Evolutionary conservation across 352 stramenopile species (phyloP).

Genomic region (Phytopythium oedochilum): DNA sequence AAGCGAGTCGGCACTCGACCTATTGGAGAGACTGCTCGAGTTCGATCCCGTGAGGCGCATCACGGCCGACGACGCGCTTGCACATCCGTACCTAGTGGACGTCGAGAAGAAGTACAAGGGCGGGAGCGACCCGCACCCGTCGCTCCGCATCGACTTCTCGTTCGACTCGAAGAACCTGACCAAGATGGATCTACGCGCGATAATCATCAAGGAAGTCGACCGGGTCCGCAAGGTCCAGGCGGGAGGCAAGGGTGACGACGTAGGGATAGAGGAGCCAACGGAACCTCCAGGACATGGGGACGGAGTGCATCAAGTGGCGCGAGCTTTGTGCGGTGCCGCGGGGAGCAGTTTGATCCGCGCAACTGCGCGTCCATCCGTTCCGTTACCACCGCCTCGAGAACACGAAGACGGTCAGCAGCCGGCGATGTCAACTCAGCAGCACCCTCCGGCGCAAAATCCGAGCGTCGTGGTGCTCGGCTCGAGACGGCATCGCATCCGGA

Average conservation of each 20-base stretch:
- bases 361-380: constrained; percentile 8
- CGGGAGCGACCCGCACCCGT: constrained; percentile 26
- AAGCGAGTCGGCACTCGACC: constrained; percentile 45
- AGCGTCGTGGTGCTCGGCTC: constrained; percentile 34
- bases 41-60: constrained; percentile 61
- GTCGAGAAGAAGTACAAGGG: constrained; percentile 65
- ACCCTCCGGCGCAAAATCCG: constrained; percentile 1
- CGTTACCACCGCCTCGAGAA: constrained; percentile 7
- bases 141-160: constrained; percentile 48
- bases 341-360: constrained; percentile 36
- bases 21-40: constrained; percentile 58
- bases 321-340: constrained; percentile 5
- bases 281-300: background rate
- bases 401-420: constrained; percentile 11
- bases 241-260: background rate
- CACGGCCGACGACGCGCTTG: constrained; percentile 51
- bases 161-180: constrained; percentile 75
- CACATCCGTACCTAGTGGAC: constrained; percentile 64
- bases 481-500: constrained; percentile 40
- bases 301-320: too few species aligned
- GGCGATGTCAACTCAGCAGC: background rate
- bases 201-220: constrained; percentile 74
- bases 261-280: constrained; percentile 1
- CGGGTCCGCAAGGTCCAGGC: constrained; percentile 28
- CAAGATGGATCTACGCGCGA: constrained; percentile 54